phyloP scores from a whole-genome alignment of 1,139 yeast genomes.

The Geotrichum aggregatum region DNA sequence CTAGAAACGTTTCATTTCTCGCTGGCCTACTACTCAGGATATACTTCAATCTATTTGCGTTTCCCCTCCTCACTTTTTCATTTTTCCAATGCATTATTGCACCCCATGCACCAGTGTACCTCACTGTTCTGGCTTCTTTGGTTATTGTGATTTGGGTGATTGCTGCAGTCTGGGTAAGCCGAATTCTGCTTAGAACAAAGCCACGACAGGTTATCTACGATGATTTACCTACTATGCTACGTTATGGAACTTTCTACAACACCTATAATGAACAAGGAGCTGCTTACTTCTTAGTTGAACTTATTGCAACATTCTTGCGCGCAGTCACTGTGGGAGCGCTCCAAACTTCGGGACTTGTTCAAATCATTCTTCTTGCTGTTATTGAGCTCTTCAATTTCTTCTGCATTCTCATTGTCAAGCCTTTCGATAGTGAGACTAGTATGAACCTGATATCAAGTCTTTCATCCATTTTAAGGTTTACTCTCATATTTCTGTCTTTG shows the following conservation, averaged over 20 bases:
- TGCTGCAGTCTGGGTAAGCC: constrained; percentile 26
- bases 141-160: constrained; percentile 32
- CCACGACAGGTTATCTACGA: constrained; percentile 27
- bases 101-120: constrained; percentile 22
- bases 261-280: constrained; percentile 29
- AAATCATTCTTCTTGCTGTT: constrained; percentile 34
- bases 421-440: constrained; percentile 34
- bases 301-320: constrained; percentile 30
- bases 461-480: constrained; percentile 30
- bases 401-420: constrained; percentile 29
- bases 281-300: constrained; percentile 28
- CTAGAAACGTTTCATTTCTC: constrained; percentile 27
- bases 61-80: constrained; percentile 35
- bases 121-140: constrained; percentile 34
- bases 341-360: constrained; percentile 40
- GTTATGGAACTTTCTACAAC: constrained; percentile 37
- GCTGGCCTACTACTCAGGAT: constrained; percentile 33
- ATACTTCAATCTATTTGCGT: constrained; percentile 30
- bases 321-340: constrained; percentile 37
- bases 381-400: constrained; percentile 32
- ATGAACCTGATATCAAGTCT: constrained; percentile 33
- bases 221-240: constrained; percentile 32
- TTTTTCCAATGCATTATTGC: constrained; percentile 36
- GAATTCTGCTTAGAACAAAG: constrained; percentile 25
- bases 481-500: constrained; percentile 31